phyloP scores from a whole-genome alignment of 176 grass and related monocot genomes.

The Musa beccarii region DNA sequence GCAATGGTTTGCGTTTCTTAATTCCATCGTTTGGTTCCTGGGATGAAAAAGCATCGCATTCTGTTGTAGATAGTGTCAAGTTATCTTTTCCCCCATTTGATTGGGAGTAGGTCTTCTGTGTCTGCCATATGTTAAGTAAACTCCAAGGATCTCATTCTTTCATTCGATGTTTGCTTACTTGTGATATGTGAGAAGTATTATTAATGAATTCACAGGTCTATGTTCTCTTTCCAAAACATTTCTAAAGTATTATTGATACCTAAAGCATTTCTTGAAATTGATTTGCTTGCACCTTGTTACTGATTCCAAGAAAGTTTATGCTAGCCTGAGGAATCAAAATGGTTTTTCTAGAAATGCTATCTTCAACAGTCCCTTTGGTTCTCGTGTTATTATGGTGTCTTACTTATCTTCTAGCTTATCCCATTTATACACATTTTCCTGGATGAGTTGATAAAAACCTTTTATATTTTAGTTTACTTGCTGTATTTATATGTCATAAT shows the following conservation, averaged over 20 bases:
- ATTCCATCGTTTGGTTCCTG: not conserved
- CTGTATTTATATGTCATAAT: too few relatives aligned
- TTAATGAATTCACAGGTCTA: not conserved
- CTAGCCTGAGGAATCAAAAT: not conserved
- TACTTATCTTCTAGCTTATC: too few relatives aligned
- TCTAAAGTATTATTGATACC: not conserved
- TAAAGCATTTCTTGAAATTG: not conserved
- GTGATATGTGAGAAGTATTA: not conserved
- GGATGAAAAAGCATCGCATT: not conserved
- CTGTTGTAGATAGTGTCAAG: not conserved
- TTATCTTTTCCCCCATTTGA: not conserved
- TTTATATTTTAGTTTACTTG: not conserved
- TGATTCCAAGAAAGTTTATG: not conserved
- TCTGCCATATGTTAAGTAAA: not conserved
- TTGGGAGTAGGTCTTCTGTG: not conserved
- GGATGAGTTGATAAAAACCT: not conserved
- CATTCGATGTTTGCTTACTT: not conserved
- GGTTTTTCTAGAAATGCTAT: not conserved
- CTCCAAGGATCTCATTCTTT: not conserved
- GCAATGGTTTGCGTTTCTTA: not conserved
- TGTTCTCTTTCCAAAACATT: not conserved
- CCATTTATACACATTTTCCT: too few relatives aligned
- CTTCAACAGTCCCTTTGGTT: too few relatives aligned
- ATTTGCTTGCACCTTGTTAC: not conserved
- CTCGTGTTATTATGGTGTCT: too few relatives aligned